Evolutionary conservation across 192 early-diverging fungal species (phyloP).

Genomic region (Oehlia diaphana): DNA sequence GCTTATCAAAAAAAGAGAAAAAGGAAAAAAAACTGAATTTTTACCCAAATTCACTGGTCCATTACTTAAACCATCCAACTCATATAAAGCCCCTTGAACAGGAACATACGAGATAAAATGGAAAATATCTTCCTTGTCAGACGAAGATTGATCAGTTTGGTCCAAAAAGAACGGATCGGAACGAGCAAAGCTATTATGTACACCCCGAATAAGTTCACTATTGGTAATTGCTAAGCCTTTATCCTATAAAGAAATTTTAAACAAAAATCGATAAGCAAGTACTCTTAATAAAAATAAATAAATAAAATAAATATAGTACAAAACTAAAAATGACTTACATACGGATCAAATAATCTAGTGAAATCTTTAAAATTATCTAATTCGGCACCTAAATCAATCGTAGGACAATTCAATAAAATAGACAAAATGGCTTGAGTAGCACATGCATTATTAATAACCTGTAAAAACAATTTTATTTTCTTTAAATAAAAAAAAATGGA

Average conservation of each 20-base stretch:
- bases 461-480: conserved; percentile 15
- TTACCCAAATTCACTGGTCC: conserved; percentile 64
- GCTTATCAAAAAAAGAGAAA: neutral
- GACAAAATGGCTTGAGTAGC: conserved; percentile 85
- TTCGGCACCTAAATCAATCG: conserved; percentile 71
- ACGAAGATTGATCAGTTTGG: conserved; percentile 46
- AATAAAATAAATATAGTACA: neutral
- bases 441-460: conserved; percentile 83
- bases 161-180: conserved; percentile 78
- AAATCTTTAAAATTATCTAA: conserved; percentile 69
- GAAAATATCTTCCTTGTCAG: conserved; percentile 72
- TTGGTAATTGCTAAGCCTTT: conserved; percentile 80
- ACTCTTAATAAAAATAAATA: neutral
- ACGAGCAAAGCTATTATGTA: conserved; percentile 81
- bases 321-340: conserved; percentile 41
- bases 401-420: conserved; percentile 65
- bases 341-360: conserved; percentile 68
- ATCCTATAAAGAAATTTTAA: conserved; percentile 38
- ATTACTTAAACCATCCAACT: conserved; percentile 73
- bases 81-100: conserved; percentile 68
- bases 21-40: neutral
- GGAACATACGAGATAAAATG: conserved; percentile 83
- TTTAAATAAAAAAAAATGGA: neutral
- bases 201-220: conserved; percentile 69
- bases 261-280: neutral